phyloP scores from a whole-genome alignment of 1,284 basidiomycete species.

The Rugosomyces carneus region DNA sequence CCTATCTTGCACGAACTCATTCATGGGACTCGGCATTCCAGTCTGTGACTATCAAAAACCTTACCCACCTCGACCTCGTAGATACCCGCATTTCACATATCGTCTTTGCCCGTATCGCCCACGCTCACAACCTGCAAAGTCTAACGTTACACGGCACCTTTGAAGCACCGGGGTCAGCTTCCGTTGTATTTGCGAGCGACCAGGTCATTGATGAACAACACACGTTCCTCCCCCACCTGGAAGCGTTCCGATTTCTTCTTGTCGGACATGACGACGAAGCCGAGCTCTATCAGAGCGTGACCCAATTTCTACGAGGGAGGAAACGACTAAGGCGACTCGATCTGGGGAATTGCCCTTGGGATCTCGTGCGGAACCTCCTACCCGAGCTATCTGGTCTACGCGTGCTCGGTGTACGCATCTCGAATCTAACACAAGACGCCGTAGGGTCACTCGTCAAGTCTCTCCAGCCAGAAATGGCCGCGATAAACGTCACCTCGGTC shows the following conservation, averaged over 20 bases:
- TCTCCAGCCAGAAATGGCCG: conserved; percentile 45
- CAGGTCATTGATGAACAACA: conserved; percentile 51
- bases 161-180: conserved; percentile 49
- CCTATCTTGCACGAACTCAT: conserved; percentile 55
- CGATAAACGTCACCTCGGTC: conserved; percentile 45
- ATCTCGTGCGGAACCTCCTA: conserved; percentile 44
- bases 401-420: conserved; percentile 50
- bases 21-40: conserved; percentile 62
- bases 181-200: conserved; percentile 58
- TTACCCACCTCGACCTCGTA: conserved; percentile 62
- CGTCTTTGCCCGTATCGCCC: conserved; percentile 55
- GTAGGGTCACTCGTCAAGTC: conserved; percentile 34
- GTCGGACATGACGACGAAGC: conserved; percentile 56
- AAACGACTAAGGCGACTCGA: conserved; percentile 47
- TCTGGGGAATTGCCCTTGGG: conserved; percentile 59
- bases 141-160: conserved; percentile 61
- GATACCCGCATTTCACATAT: conserved; percentile 58
- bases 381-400: conserved; percentile 43
- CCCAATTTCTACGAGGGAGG: conserved; percentile 44
- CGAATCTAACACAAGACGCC: conserved; percentile 35
- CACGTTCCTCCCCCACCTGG: conserved; percentile 55
- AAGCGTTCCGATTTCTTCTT: conserved; percentile 54
- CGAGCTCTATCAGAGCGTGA: conserved; percentile 45
- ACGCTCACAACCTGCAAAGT: conserved; percentile 51
- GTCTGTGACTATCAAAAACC: conserved; percentile 52